Base-by-base conservation (phyloP, 768 basidiomycete species). In the Leucosporidium yakuticum region DNA sequence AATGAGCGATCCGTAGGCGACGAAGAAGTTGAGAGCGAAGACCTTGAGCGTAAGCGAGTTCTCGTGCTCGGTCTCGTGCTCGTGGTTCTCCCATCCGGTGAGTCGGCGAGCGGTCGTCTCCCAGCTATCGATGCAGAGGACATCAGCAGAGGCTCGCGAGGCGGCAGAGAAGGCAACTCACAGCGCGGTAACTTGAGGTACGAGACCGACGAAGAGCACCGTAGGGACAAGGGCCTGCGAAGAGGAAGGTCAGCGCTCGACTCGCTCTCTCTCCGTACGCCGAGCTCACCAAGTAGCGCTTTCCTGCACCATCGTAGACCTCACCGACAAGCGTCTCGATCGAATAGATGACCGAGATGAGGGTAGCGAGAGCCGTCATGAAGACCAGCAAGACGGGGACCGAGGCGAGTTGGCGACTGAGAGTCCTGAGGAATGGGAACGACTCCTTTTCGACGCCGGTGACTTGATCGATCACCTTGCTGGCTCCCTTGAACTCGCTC, bases 21-120 rank as follows among this genome's bases (percentile, higher is more conserved):
- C 91, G 76, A 97, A 84, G 0, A 89, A 86, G 39, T 88, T 88
- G 63, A 98, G 83, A 1, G 88, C 85, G 76, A 98, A 99, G 4
- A 90, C 88, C 79, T 97, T 99, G 76, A 89, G 81, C 21, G 93
- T 92, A 31, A 96, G 83, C 23, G 89, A 90, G 11, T 85, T 84
- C 66, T 86, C 84, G 77, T 91, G 85, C 3, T 85, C 84, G 4
- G 62, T 87, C 70, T 88, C 85, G 73, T 89, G 89, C 1, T 84
- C 82, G 77, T 97, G 93, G 76, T 96, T 94, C 80, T 99, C 95
- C 90, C 91, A 94, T 54, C 83, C 79, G 0, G 93, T 92, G 62
- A 97, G 82, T 23, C 82, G 80, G 60, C 80, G 81, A 2, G 91
- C 90, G 58, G 86, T 82, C 7, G 79, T 73, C 73, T 59, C 47